Conservation (phyloP, 1,139 yeast genomes). For the Candida anutae region DNA sequence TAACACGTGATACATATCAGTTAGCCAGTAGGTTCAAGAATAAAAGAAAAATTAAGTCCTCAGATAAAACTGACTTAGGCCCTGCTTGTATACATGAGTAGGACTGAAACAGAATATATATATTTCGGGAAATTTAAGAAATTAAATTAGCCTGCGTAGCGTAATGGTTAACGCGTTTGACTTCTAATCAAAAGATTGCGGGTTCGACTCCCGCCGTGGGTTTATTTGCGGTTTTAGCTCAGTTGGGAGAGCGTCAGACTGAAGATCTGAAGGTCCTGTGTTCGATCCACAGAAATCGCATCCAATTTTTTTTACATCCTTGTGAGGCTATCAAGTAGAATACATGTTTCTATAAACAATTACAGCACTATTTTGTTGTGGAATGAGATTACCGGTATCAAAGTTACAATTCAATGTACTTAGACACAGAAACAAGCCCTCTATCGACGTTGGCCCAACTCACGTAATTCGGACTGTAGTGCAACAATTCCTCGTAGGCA, state of each 20-base stretch:
- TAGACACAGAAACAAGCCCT: conserved; percentile 55
- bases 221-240: conserved; percentile 46
- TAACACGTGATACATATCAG: no score
- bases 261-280: conserved; percentile 61
- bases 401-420: conserved; percentile 33
- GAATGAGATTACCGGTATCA: no score
- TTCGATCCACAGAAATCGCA: conserved; percentile 41
- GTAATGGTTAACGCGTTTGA: conserved; percentile 12
- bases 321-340: no score
- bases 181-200: conserved; percentile 11
- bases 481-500: conserved; percentile 59
- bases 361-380: no score
- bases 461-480: conserved; percentile 56
- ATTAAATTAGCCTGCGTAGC: conserved; percentile 9
- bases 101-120: background rate
- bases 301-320: conserved; percentile 5
- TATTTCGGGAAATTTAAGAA: background rate
- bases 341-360: no score
- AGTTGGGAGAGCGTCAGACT: conserved; percentile 91
- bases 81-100: no score
- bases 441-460: conserved; percentile 58
- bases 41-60: no score
- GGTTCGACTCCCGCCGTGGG: conserved; percentile 13
- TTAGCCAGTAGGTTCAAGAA: no score
- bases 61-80: no score